Conservation (phyloP, 73 alveolate genomes). For the Paramecium sexaurelia region DNA sequence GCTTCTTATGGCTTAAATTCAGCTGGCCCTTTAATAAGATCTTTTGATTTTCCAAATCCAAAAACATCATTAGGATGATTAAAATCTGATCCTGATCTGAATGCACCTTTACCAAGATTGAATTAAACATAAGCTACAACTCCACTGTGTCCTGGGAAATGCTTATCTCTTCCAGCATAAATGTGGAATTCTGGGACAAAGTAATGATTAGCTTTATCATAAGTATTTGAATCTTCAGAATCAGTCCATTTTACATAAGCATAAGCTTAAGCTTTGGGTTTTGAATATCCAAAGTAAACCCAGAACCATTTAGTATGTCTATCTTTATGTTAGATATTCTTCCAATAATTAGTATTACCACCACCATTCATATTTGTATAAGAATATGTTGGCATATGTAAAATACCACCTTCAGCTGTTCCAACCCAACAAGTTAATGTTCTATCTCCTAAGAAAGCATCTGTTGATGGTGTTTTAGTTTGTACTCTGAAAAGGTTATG, state of each 20-base stretch:
- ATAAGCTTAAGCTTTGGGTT: neutral
- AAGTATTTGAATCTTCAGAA: slow-evolving; percentile 4
- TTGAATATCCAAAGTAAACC: slow-evolving; percentile 23
- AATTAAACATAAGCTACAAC: neutral
- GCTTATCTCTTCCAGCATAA: slow-evolving; percentile 34
- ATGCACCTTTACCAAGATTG: slow-evolving; percentile 33
- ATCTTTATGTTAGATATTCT: slow-evolving; percentile 42
- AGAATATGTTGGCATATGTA: slow-evolving; percentile 61
- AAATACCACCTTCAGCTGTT: slow-evolving; percentile 33
- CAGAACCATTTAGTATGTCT: slow-evolving; percentile 48
- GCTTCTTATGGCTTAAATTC: slow-evolving; percentile 39
- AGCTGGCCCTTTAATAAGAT: neutral
- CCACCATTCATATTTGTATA: slow-evolving; percentile 56
- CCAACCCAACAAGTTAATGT: slow-evolving; percentile 43
- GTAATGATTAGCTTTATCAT: slow-evolving; percentile 23
- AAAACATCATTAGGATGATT: slow-evolving; percentile 1
- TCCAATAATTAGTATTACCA: slow-evolving; percentile 55
- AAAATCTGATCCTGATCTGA: slow-evolving; percentile 19
- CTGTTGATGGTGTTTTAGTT: slow-evolving; percentile 32
- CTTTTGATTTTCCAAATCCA: slow-evolving; percentile 25
- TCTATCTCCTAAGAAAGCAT: slow-evolving; percentile 31
- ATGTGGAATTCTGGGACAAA: slow-evolving; percentile 35
- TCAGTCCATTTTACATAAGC: slow-evolving; percentile 20
- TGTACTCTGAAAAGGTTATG: slow-evolving; percentile 55
- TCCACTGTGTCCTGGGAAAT: slow-evolving; percentile 28